Conservation (phyloP, 345 rosid genomes). For the Acer campestre region DNA sequence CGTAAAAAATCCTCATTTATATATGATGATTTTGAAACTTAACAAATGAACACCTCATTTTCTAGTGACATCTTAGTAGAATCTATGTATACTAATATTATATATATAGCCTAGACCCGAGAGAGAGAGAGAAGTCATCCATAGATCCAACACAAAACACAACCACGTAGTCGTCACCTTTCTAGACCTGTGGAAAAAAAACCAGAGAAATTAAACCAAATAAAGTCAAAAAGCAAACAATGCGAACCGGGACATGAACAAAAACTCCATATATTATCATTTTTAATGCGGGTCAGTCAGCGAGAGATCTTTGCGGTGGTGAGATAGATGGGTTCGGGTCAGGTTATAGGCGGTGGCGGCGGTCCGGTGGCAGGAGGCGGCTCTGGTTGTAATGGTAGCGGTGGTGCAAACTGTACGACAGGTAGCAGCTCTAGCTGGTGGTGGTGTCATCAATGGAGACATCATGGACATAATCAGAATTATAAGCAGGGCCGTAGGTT, state of each 20-base stretch:
- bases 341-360: background rate
- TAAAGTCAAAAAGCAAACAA: background rate
- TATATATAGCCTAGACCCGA: background rate
- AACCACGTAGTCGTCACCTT: background rate
- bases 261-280: background rate
- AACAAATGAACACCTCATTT: too few species aligned
- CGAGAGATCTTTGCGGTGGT: background rate
- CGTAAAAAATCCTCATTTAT: too few species aligned
- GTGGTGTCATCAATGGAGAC: constrained; percentile 15
- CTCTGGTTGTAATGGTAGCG: background rate
- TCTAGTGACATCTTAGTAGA: background rate
- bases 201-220: background rate
- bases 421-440: constrained; percentile 5
- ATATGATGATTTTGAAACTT: too few species aligned
- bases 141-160: background rate
- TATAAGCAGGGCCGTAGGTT: constrained; percentile 25
- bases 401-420: background rate
- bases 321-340: constrained; percentile 19
- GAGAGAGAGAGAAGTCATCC: background rate
- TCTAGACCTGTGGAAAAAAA: background rate
- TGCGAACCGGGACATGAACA: background rate
- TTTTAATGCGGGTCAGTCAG: constrained; percentile 5
- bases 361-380: background rate
- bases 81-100: too few species aligned
- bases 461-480: background rate